Evolutionary conservation across 1,284 basidiomycete species (phyloP).

Genomic region (Cutaneotrichosporon sp.): DNA sequence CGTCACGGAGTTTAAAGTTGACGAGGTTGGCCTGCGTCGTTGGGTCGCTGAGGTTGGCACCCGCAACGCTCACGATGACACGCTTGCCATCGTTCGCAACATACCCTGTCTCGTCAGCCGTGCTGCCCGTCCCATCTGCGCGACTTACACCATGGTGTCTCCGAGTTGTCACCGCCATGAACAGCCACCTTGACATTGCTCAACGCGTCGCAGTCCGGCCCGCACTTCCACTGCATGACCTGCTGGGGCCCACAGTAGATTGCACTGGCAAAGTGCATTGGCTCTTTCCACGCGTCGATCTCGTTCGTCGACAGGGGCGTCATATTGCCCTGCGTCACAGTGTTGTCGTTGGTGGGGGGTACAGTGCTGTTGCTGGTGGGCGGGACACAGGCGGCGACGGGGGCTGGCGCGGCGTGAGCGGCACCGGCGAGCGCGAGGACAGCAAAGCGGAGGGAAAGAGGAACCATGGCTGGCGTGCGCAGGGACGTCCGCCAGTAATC

Average conservation of each 20-base stretch:
- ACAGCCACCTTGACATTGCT: neutral
- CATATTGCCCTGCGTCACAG: too few relatives aligned
- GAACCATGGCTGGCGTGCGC: too few relatives aligned
- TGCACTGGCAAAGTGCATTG: neutral
- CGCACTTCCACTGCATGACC: neutral
- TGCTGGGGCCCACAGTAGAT: neutral
- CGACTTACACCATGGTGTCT: neutral
- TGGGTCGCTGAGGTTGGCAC: constrained; percentile 20
- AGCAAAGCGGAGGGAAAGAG: too few relatives aligned
- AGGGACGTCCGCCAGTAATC: too few relatives aligned
- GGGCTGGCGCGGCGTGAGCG: too few relatives aligned
- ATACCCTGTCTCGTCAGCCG: constrained; percentile 3
- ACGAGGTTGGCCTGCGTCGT: constrained; percentile 17
- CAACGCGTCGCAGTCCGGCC: neutral
- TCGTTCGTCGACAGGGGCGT: too few relatives aligned
- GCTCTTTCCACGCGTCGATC: too few relatives aligned
- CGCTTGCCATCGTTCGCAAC: constrained; percentile 10
- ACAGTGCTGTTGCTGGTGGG: too few relatives aligned
- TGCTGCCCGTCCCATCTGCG: neutral
- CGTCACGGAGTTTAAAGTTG: constrained; percentile 5
- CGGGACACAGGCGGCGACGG: too few relatives aligned
- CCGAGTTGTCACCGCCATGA: neutral
- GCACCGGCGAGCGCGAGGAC: too few relatives aligned
- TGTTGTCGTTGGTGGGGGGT: too few relatives aligned
- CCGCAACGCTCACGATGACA: constrained; percentile 21